phyloP scores from a whole-genome alignment of 2,329 filamentous ascomycete genomes.

The Endocalyx cinctus region DNA sequence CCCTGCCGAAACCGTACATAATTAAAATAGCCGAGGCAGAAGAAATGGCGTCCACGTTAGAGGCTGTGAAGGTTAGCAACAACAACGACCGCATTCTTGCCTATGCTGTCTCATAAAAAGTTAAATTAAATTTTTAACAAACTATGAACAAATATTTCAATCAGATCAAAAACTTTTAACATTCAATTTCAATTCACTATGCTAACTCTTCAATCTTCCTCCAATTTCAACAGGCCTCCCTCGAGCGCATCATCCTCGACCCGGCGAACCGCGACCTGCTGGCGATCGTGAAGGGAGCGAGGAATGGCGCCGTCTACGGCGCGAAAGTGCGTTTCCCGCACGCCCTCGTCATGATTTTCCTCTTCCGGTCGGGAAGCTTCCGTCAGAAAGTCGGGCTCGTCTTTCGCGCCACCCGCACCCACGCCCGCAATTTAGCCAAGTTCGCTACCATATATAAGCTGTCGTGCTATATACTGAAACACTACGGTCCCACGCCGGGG shows the following conservation, averaged over 20 bases:
- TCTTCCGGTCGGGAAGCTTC: constrained; percentile 88
- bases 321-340: constrained; percentile 98
- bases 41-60: too few relatives aligned
- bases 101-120: too few relatives aligned
- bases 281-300: constrained; percentile 82
- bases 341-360: constrained; percentile 94
- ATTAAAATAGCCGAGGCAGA: too few relatives aligned
- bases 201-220: too few relatives aligned
- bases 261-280: constrained; percentile 82
- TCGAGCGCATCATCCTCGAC: constrained; percentile 76
- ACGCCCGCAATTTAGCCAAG: constrained; percentile 85
- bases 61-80: too few relatives aligned
- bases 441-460: constrained; percentile 91
- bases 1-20: too few relatives aligned
- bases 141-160: too few relatives aligned
- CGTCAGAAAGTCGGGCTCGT: constrained; percentile 75
- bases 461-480: constrained; percentile 69
- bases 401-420: constrained; percentile 79
- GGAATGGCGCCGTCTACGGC: constrained; percentile 96
- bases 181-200: too few relatives aligned
- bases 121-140: too few relatives aligned
- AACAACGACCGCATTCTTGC: too few relatives aligned
- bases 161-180: too few relatives aligned
- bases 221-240: constrained; percentile 49
- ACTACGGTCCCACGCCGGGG: constrained; percentile 52